These are phyloP conservation scores for Marasmius tenuissimus DNA, from an alignment of 1,284 basidiomycete species.

Conservation along the genomic window DNA sequence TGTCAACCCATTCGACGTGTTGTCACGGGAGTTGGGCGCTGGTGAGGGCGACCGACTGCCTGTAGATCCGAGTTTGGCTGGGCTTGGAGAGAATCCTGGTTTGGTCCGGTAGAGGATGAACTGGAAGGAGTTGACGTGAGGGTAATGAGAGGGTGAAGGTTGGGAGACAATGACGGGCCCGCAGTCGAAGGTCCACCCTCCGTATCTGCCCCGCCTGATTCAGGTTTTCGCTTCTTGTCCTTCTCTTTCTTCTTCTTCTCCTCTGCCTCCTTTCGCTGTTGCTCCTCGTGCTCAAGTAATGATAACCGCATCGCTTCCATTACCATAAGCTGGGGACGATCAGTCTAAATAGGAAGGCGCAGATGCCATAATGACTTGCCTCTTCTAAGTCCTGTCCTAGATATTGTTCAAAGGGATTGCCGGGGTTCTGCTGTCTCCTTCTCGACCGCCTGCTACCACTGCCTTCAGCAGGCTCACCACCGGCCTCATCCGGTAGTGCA, in stretches of 20 bases:
- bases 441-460: constrained; percentile 55
- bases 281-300: constrained; percentile 87
- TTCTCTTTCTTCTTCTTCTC: constrained; percentile 52
- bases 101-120: constrained; percentile 9
- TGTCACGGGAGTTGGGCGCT: constrained; percentile 11
- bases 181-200: constrained; percentile 22
- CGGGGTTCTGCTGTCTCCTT: constrained; percentile 49
- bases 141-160: constrained; percentile 3
- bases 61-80: constrained; percentile 11
- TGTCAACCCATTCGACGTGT: background rate
- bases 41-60: constrained; percentile 28
- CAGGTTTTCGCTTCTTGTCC: constrained; percentile 23
- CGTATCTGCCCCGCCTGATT: constrained; percentile 4
- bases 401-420: constrained; percentile 14
- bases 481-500: constrained; percentile 58
- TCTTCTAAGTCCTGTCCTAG: constrained; percentile 45
- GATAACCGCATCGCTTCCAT: constrained; percentile 99
- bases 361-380: constrained; percentile 25
- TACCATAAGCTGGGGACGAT: constrained; percentile 78
- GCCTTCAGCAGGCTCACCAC: constrained; percentile 31
- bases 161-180: constrained; percentile 15
- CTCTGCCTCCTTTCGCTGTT: constrained; percentile 67
- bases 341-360: background rate
- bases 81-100: constrained; percentile 13
- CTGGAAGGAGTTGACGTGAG: constrained; percentile 13